phyloP scores from a whole-genome alignment of 1,284 basidiomycete genomes.

The Malassezia pachydermatis region DNA sequence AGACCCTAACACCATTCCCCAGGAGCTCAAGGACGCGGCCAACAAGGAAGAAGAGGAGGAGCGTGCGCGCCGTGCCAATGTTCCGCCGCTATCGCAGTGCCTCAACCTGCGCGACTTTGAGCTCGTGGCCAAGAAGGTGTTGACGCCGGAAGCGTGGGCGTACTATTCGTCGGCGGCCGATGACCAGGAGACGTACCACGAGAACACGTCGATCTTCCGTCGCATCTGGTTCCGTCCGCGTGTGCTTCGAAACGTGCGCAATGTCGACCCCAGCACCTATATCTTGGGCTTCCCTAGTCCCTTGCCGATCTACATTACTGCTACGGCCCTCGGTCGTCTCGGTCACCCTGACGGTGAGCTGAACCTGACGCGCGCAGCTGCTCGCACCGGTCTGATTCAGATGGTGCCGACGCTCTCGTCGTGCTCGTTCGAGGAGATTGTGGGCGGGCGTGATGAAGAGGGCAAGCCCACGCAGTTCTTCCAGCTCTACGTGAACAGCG shows the following conservation, averaged over 20 bases:
- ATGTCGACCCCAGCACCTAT: constrained; percentile 58
- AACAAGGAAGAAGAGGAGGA: constrained; percentile 23
- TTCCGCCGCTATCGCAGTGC: constrained; percentile 64
- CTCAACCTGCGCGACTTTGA: constrained; percentile 86
- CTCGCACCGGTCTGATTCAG: constrained; percentile 65
- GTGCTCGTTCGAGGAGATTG: constrained; percentile 58
- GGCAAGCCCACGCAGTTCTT: constrained; percentile 52
- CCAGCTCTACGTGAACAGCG: constrained; percentile 69
- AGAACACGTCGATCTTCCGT: constrained; percentile 80
- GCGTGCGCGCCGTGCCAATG: constrained; percentile 6
- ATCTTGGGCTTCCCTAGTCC: constrained; percentile 19
- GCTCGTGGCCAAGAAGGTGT: constrained; percentile 40
- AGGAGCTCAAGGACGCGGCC: constrained; percentile 19
- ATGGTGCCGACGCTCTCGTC: constrained; percentile 49
- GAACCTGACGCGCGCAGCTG: constrained; percentile 68
- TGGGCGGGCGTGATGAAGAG: constrained; percentile 52
- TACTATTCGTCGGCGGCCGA: constrained; percentile 51
- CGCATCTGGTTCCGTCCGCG: constrained; percentile 89
- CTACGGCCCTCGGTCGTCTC: constrained; percentile 75
- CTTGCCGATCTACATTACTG: constrained; percentile 59
- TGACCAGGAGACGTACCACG: constrained; percentile 57
- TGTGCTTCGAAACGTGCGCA: constrained; percentile 68
- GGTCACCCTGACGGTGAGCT: constrained; percentile 87
- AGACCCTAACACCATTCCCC: constrained; percentile 28
- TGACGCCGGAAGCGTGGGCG: constrained; percentile 44